These are phyloP conservation scores for Tubosaeta brunneosetosa DNA, from an alignment of 768 basidiomycete genomes.

Conservation along the genomic window DNA sequence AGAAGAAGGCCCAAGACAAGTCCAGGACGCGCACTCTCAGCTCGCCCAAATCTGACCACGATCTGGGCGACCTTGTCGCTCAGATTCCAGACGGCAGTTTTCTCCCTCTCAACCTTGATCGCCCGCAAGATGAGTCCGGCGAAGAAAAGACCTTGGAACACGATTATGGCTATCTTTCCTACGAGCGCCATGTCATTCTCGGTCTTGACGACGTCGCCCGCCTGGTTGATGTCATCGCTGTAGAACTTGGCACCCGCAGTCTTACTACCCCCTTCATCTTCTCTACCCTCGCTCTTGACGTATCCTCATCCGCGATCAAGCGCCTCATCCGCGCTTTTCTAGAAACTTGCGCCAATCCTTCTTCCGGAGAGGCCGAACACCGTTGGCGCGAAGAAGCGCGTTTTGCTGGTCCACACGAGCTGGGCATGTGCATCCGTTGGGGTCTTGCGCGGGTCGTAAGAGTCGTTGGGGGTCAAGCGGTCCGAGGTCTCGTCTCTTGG, in stretches of 20 bases:
- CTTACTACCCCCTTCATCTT: constrained; percentile 91
- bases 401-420: constrained; percentile 81
- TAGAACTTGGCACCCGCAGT: constrained; percentile 67
- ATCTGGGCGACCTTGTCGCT: constrained; percentile 34
- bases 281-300: constrained; percentile 81
- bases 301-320: constrained; percentile 68
- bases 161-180: constrained; percentile 72
- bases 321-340: constrained; percentile 80
- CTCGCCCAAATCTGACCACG: constrained; percentile 33
- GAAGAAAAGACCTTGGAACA: constrained; percentile 38
- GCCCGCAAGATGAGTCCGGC: constrained; percentile 37
- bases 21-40: constrained; percentile 40
- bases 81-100: constrained; percentile 48
- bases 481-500: constrained; percentile 83
- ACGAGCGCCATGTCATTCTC: constrained; percentile 68
- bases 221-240: constrained; percentile 65
- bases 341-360: constrained; percentile 45
- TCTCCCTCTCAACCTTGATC: constrained; percentile 48
- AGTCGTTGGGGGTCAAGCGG: constrained; percentile 61
- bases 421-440: constrained; percentile 93
- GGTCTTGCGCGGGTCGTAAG: constrained; percentile 76
- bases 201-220: constrained; percentile 69
- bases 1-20: constrained; percentile 39
- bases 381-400: constrained; percentile 76
- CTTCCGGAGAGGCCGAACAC: constrained; percentile 39